Evolutionary conservation across 2,329 filamentous ascomycete species (phyloP).

Genomic region (Thielaviopsis punctulata): DNA sequence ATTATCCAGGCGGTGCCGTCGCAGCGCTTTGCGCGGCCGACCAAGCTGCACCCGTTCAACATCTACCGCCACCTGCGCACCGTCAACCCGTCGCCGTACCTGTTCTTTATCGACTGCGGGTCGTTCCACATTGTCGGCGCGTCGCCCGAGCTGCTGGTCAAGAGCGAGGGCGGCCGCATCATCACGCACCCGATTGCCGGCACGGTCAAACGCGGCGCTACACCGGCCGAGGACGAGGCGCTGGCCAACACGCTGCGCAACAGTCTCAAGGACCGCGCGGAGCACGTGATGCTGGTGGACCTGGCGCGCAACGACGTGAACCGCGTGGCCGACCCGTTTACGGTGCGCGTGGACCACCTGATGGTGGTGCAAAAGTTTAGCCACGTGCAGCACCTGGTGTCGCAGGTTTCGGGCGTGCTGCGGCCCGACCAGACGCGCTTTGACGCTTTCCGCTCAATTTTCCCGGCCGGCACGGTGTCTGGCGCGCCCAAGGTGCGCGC

Average conservation of each 20-base stretch:
- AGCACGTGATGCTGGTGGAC: conserved; percentile 97
- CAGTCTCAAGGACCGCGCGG: conserved; percentile 79
- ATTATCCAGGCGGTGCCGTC: conserved; percentile 97
- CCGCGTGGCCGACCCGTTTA: conserved; percentile 78
- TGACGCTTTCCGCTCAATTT: conserved; percentile 90
- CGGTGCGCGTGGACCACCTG: conserved; percentile 77
- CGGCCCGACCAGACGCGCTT: conserved; percentile 73
- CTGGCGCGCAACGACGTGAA: conserved; percentile 93
- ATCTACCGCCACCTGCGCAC: conserved; percentile 90
- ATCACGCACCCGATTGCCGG: conserved; percentile 96
- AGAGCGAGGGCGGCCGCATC: conserved; percentile 69
- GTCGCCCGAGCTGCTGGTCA: conserved; percentile 85
- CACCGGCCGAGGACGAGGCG: conserved; percentile 60
- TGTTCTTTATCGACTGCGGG: conserved; percentile 86
- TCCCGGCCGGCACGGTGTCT: conserved; percentile 88
- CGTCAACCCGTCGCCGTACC: conserved; percentile 93
- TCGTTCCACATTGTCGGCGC: conserved; percentile 93
- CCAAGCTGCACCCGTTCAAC: conserved; percentile 88
- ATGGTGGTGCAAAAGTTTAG: conserved; percentile 94
- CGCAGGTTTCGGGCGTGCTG: conserved; percentile 84
- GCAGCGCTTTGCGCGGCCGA: conserved; percentile 79
- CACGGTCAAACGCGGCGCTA: conserved; percentile 75
- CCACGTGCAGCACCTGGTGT: conserved; percentile 93
- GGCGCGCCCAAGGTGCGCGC: conserved; percentile 91
- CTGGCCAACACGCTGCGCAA: conserved; percentile 61